Base-by-base conservation (phyloP, 805 yeast species). In the Crinitomyces ghanaensis region DNA sequence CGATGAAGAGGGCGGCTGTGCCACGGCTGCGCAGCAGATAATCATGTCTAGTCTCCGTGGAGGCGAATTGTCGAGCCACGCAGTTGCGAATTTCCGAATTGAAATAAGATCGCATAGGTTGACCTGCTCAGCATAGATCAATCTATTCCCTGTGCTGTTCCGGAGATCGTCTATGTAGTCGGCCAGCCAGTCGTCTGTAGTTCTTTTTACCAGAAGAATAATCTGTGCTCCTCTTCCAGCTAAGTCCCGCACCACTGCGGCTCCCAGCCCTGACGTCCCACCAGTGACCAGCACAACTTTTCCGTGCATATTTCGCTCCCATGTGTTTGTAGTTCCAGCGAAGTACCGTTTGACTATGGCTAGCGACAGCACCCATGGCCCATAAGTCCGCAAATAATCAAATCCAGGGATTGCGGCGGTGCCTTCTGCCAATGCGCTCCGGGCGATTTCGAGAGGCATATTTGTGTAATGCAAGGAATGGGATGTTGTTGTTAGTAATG, bases 281-380 rank as follows among this genome's bases (percentile, higher is more conserved):
- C 98, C 98, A 11, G 64, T 63, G 6, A 57, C 37, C 32, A 58
- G 35, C 19, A 60, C 54, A 4, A 86, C 97, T 48, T 76, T 74
- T 1, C 97, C 96, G 51, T 91, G 95, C 52, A 88, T 57, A 43
- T 85, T 86, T 39, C 96, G 66, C 40, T 83, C 94, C 95, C 95
- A 88, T 0, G 85, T 80, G 57, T 88, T 91, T 14, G 69, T 44
- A 1, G 81, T 56, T 7, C 98, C 98, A 22, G 77, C 70, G 47
- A 80, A 75, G 59, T 80, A 83, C 52, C 71, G 72, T 53, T 88
- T 88, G 27, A 74, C 33, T 1, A 67, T 66, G 0, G 60, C 67
- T 0, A 68, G 49, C 0, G 56, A 57, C 0, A 65, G 58, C 0
- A 70, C 49, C 3, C 65, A 59, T 0, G 95, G 93, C 0, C 67